Conservation (phyloP, 768 basidiomycete genomes). For the Hydnomerulius pinastri region DNA sequence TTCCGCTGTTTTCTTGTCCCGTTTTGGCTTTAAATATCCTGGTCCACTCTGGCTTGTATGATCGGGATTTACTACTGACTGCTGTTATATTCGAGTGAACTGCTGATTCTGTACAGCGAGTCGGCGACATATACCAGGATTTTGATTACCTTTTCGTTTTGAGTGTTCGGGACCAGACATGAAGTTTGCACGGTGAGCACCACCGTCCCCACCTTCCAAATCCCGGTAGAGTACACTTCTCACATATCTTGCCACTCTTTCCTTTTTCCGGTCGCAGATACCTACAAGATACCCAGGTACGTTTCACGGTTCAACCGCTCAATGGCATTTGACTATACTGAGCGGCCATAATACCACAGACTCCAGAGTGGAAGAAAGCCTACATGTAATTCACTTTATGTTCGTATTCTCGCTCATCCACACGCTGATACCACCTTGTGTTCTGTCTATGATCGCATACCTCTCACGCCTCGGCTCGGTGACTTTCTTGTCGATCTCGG, state of each 20-base stretch:
- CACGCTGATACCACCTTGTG: constrained; percentile 1
- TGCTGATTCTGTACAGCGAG: background rate
- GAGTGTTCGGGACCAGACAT: too few species aligned
- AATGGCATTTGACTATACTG: background rate
- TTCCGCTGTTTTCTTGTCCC: background rate
- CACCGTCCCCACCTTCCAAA: background rate
- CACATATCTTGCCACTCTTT: too few species aligned
- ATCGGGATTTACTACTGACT: too few species aligned
- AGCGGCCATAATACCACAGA: constrained; percentile 39
- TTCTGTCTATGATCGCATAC: background rate
- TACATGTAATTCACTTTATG: constrained; percentile 31
- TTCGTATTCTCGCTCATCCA: background rate
- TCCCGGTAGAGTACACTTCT: too few species aligned
- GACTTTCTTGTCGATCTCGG: background rate
- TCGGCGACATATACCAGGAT: background rate
- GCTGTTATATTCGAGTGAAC: constrained; percentile 1
- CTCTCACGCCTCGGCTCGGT: background rate
- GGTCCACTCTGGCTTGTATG: background rate
- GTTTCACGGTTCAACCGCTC: background rate
- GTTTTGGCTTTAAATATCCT: background rate
- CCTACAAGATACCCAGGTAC: constrained; percentile 68
- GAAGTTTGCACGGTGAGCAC: constrained; percentile 60
- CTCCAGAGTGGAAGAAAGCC: constrained; percentile 56
- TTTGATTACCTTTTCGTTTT: background rate
- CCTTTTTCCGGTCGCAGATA: constrained; percentile 43